Conservation (phyloP, 2,329 filamentous ascomycete genomes). For the Sporothrix protearum region DNA sequence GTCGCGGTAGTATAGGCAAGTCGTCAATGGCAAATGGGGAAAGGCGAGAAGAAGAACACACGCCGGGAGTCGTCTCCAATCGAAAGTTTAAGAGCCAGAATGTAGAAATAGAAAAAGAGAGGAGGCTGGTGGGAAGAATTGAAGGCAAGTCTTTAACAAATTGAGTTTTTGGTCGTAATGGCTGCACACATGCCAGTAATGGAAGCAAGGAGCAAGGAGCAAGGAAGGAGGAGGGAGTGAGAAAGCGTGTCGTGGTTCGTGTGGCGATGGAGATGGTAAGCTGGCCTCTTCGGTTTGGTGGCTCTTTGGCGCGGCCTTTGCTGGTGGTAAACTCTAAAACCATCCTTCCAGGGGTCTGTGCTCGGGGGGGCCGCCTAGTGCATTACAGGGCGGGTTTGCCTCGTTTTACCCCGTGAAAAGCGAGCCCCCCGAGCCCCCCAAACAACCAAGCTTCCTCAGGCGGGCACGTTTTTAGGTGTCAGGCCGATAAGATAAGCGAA, state of each 20-base stretch:
- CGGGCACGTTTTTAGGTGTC: not conserved
- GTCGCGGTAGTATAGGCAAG: not conserved
- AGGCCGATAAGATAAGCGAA: slow-evolving; percentile 17
- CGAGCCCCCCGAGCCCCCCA: not conserved
- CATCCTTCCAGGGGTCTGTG: slow-evolving; percentile 17
- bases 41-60: not conserved
- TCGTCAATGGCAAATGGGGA: not conserved
- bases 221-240: slow-evolving; percentile 11
- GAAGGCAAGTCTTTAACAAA: not conserved
- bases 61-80: not conserved
- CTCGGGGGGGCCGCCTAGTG: not conserved
- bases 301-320: not conserved
- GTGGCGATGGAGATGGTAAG: slow-evolving; percentile 27
- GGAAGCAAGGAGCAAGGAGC: slow-evolving; percentile 8
- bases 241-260: slow-evolving; percentile 21
- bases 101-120: not conserved
- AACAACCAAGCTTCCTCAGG: not conserved
- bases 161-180: not conserved
- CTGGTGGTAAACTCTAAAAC: slow-evolving; percentile 21
- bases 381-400: not conserved
- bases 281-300: slow-evolving; percentile 28
- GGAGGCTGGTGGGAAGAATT: not conserved
- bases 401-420: not conserved
- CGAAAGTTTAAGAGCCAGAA: not conserved
- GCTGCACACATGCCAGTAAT: slow-evolving; percentile 1